Base-by-base conservation (phyloP, 495 filamentous ascomycete genomes). In the Penicillium soppii region DNA sequence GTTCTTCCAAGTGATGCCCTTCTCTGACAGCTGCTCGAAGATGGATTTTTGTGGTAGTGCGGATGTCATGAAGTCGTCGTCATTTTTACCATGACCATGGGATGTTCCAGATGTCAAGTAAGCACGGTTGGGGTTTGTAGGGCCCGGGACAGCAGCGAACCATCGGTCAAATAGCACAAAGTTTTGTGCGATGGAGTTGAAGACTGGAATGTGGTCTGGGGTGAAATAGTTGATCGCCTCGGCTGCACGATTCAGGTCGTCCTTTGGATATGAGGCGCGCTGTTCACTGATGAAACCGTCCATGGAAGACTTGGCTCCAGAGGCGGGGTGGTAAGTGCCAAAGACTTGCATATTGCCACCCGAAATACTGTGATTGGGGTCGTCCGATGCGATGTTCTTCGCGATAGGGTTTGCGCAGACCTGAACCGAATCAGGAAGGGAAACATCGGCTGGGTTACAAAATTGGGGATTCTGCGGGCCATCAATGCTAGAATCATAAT, bases 201-300 rank as follows among this genome's bases (percentile, higher is more conserved):
- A 68, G 17, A 78, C 67, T 3, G 74, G 75, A 15, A 78, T 62
- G 37, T 75, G 65, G 7, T 74, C 70, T 2, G 66, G 70, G 13
- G 69, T 68, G 58, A 77, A 78, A 57, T 77, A 78, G 58, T 76
- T 74, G 55, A 80, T 73, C 16, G 71, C 76, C 51, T 78, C 69
- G 21, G 66, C 63, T 6, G 72, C 72, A 29, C 69, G 66, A 6
- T 59, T 54, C 9, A 68, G 61, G 50, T 72, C 57, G 19, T 63
- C 44, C 25, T 60, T 58, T 12, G 56, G 47, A 16, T 64, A 65
- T 51, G 70, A 75, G 12, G 64, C 41, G 22, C 59, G 54, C 53
- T 80, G 77, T 56, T 78, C 74, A 7, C 71, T 69, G 26, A 78
- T 66, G 52, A 80, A 80, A 10, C 77, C 74, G 16, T 70, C 56